A percentile compares a stretch with the other conserved stretches of the same genome.
Conservation (phyloP, 2,329 filamentous ascomycete genomes). For the Sarocladiaceae sp. region DNA sequence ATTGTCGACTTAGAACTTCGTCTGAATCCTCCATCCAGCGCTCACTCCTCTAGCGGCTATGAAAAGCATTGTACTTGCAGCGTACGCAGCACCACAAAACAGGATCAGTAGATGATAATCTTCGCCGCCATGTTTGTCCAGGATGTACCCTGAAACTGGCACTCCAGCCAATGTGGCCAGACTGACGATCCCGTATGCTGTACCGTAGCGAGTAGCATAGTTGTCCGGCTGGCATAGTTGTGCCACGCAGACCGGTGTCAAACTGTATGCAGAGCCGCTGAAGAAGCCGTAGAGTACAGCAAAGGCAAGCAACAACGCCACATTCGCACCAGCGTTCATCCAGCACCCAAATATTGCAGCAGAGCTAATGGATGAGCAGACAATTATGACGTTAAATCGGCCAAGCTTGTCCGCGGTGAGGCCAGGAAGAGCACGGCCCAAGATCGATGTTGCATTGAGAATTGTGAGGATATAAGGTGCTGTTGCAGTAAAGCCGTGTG, state of each 20-base stretch:
- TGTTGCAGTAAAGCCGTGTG: slow-evolving; percentile 19
- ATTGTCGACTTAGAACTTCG: slow-evolving; percentile 4
- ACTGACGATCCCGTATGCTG: slow-evolving; percentile 13
- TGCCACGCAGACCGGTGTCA: slow-evolving; percentile 13
- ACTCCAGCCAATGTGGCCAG: slow-evolving; percentile 13
- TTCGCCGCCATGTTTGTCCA: slow-evolving; percentile 3
- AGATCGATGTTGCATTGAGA: slow-evolving; percentile 30
- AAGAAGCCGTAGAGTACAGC: slow-evolving; percentile 35
- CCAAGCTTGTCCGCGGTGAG: slow-evolving; percentile 29
- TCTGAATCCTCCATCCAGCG: slow-evolving; percentile 7
- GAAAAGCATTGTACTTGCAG: slow-evolving; percentile 11
- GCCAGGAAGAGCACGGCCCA: slow-evolving; percentile 28
- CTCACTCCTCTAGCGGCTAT: slow-evolving; percentile 9
- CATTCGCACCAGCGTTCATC: slow-evolving; percentile 25
- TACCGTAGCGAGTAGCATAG: slow-evolving; percentile 12
- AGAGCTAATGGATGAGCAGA: slow-evolving; percentile 36
- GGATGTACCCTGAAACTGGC: slow-evolving; percentile 10
- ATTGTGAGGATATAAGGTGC: slow-evolving; percentile 30
- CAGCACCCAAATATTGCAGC: slow-evolving; percentile 35
- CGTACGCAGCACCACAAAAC: slow-evolving; percentile 13
- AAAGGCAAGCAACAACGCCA: slow-evolving; percentile 28
- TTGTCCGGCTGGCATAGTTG: slow-evolving; percentile 12
- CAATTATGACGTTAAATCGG: slow-evolving; percentile 35
- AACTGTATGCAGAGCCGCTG: slow-evolving; percentile 8
- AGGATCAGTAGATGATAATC: slow-evolving; percentile 11